Conservation (phyloP, 441 rosid species). For the Breynia disticha region DNA sequence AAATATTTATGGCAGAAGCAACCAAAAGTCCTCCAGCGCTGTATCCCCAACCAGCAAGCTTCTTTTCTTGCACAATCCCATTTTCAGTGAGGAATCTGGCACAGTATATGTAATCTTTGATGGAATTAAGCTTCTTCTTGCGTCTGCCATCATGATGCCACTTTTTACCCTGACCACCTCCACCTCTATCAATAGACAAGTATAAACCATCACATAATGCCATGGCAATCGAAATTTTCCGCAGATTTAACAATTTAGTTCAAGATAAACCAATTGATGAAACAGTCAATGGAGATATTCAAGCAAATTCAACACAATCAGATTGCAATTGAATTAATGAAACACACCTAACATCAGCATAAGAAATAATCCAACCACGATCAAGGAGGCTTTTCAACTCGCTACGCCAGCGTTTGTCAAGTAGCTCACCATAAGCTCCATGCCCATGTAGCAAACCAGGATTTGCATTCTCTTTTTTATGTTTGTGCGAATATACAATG, state of each 20-base stretch:
- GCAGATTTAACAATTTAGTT: background rate
- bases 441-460: constrained; percentile 88
- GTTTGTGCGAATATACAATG: constrained; percentile 48
- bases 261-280: background rate
- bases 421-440: constrained; percentile 92
- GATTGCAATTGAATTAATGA: background rate
- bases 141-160: constrained; percentile 81
- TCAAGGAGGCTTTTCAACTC: constrained; percentile 97
- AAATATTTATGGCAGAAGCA: constrained; percentile 79
- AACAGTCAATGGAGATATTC: no score
- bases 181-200: constrained; percentile 54
- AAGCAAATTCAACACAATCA: no score
- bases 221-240: constrained; percentile 4
- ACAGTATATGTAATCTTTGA: constrained; percentile 69
- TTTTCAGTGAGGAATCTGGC: constrained; percentile 61
- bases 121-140: constrained; percentile 52
- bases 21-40: constrained; percentile 94
- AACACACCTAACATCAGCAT: constrained; percentile 91
- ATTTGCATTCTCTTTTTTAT: constrained; percentile 31
- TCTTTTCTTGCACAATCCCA: constrained; percentile 55
- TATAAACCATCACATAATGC: constrained; percentile 12
- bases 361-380: constrained; percentile 94
- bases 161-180: constrained; percentile 76
- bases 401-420: constrained; percentile 83
- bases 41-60: constrained; percentile 90